A percentile compares a stretch with the other conserved stretches of the same genome.
Conservation (phyloP, 148 eudicot species). For the Fagopyrum esculentum region DNA sequence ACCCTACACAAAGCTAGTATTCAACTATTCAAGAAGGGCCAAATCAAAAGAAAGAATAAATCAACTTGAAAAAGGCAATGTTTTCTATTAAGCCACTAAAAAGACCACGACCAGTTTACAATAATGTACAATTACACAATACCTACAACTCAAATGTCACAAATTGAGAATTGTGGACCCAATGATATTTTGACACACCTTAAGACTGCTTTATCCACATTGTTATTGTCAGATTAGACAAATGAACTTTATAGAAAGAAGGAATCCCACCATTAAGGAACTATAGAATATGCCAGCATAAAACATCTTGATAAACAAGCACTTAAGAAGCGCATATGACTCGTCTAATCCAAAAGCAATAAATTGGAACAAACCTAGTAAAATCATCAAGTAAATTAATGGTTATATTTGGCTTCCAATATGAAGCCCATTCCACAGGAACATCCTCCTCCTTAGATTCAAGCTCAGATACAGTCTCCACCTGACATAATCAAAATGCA, state of each 20-base stretch:
- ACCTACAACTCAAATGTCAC: background rate
- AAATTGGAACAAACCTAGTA: slow-evolving; percentile 39
- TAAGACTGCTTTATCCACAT: background rate
- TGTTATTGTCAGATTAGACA: background rate
- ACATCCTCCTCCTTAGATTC: slow-evolving; percentile 64
- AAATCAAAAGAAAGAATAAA: background rate
- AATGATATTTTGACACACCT: background rate
- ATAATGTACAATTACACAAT: background rate
- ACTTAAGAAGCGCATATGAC: background rate
- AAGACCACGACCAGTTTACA: background rate
- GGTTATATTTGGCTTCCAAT: slow-evolving; percentile 96
- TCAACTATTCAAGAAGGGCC: slow-evolving; percentile 1
- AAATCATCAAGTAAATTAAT: slow-evolving; percentile 94
- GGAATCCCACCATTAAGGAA: background rate
- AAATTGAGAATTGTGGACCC: background rate
- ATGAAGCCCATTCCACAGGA: slow-evolving; percentile 75
- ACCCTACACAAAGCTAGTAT: background rate
- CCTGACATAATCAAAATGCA: slow-evolving; percentile 34
- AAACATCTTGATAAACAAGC: background rate
- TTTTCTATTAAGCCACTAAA: background rate
- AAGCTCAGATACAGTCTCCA: slow-evolving; percentile 32
- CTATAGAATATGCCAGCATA: background rate
- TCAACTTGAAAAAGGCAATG: background rate
- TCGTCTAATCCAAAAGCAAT: background rate
- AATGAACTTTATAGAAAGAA: background rate